Evolutionary conservation across 75 land plant species (phyloP).

Genomic region (Cunninghamia lanceolata): DNA sequence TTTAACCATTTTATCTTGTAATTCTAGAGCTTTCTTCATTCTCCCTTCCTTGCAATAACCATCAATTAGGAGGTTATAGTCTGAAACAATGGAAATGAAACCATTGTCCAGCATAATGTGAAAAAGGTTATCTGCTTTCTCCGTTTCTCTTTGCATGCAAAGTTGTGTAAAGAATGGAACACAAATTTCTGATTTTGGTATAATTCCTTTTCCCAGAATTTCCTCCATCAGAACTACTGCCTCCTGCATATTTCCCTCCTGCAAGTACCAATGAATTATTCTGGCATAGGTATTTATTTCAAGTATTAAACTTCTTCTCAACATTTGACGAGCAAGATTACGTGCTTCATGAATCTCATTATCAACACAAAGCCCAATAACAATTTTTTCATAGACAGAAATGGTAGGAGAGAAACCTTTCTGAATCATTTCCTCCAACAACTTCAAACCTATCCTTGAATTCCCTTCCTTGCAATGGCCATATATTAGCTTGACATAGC

Average conservation of each 20-base stretch:
- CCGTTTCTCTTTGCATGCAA: slow-evolving; percentile 8
- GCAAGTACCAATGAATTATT: slow-evolving; percentile 14
- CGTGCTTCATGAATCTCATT: slow-evolving; percentile 8
- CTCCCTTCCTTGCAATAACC: slow-evolving; percentile 20
- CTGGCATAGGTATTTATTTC: not conserved
- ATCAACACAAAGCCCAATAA: not conserved
- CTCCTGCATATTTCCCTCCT: slow-evolving; percentile 6
- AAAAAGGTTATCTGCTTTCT: slow-evolving; percentile 15
- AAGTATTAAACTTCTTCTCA: not conserved
- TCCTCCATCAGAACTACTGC: slow-evolving; percentile 8
- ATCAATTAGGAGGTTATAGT: slow-evolving; percentile 15
- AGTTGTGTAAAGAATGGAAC: slow-evolving; percentile 1
- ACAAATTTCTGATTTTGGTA: slow-evolving; percentile 9
- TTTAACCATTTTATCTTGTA: slow-evolving; percentile 12
- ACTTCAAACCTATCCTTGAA: slow-evolving; percentile 28
- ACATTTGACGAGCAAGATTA: not conserved
- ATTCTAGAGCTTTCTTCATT: slow-evolving; percentile 12
- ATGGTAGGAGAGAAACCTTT: slow-evolving; percentile 19
- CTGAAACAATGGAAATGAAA: not conserved
- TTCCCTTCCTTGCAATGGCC: slow-evolving; percentile 47
- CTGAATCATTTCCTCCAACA: slow-evolving; percentile 43
- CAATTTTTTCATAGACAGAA: slow-evolving; percentile 4
- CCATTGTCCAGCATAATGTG: slow-evolving; percentile 2
- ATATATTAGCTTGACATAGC: slow-evolving; percentile 54
- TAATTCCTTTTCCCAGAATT: not conserved